A percentile compares a stretch with the other conserved stretches of the same genome.
Conservation (phyloP, 768 basidiomycete species). For the Bullera alba region DNA sequence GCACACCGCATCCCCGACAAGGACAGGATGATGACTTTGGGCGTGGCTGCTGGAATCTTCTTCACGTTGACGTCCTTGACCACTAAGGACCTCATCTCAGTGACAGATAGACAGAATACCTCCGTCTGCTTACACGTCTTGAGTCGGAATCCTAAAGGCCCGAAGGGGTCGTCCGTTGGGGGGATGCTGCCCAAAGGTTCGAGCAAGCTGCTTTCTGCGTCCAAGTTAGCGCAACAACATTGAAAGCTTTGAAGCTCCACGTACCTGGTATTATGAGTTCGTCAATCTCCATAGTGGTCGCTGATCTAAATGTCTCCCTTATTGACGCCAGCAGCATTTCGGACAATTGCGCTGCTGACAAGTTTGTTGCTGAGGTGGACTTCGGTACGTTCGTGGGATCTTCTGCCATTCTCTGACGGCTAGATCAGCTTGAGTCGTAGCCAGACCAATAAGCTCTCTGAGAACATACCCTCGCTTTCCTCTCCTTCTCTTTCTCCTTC, state of each 20-base stretch:
- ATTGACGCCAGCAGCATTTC: conserved; percentile 24
- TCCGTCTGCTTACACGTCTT: not conserved
- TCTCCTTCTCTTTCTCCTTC: conserved; percentile 42
- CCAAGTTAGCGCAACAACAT: not conserved
- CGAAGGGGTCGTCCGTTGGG: not conserved
- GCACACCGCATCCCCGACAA: conserved; percentile 88
- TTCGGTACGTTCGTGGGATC: not conserved
- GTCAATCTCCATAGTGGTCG: conserved; percentile 69
- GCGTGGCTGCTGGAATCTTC: conserved; percentile 57
- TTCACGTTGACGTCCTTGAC: conserved; percentile 48
- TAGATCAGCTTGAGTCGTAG: not conserved
- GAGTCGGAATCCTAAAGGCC: not conserved
- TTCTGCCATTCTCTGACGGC: not conserved
- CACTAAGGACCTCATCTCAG: not conserved
- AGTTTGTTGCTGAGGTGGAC: not conserved
- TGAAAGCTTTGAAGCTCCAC: conserved; percentile 32
- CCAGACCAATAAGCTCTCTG: not conserved
- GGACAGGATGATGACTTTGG: conserved; percentile 75
- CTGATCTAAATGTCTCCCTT: conserved; percentile 58
- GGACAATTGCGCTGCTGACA: conserved; percentile 12
- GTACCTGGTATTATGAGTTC: conserved; percentile 77
- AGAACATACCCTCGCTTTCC: conserved; percentile 38
- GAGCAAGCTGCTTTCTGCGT: not conserved
- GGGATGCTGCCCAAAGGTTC: not conserved
- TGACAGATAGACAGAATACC: not conserved